Evolutionary conservation across 805 yeast species (phyloP).

Genomic region (Teunomyces lycoperdinae): DNA sequence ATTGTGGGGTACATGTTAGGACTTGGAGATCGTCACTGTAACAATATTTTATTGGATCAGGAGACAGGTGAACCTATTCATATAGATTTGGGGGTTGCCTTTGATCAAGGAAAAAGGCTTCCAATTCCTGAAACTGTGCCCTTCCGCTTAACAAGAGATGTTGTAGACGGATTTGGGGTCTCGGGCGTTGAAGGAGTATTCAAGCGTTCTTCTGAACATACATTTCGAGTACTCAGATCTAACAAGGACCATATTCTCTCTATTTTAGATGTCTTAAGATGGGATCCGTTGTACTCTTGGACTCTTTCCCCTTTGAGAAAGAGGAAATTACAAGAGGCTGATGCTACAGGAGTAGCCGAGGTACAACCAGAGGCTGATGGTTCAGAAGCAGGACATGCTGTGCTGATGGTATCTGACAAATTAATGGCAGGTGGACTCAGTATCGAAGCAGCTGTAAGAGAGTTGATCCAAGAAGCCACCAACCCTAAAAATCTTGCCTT

Average conservation of each 20-base stretch:
- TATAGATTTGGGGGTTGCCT: conserved; percentile 93
- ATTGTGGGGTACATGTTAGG: conserved; percentile 88
- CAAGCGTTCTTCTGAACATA: conserved; percentile 67
- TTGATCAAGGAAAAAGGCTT: conserved; percentile 84
- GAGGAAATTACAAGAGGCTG: conserved; percentile 49
- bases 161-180: conserved; percentile 90
- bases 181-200: conserved; percentile 82
- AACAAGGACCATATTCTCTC: conserved; percentile 72
- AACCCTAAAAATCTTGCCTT: conserved; percentile 64
- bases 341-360: conserved; percentile 14
- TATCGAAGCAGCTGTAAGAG: conserved; percentile 80
- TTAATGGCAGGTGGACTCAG: conserved; percentile 65
- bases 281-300: conserved; percentile 96
- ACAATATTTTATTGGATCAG: conserved; percentile 80
- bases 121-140: conserved; percentile 94
- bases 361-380: conserved; percentile 39
- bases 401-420: conserved; percentile 69
- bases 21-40: conserved; percentile 92
- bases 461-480: conserved; percentile 73
- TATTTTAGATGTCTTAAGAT: conserved; percentile 77
- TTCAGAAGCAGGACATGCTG: conserved; percentile 77
- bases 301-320: conserved; percentile 72
- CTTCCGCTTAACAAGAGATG: conserved; percentile 83
- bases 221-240: conserved; percentile 60
- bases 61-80: conserved; percentile 90